Evolutionary conservation across 805 yeast species (phyloP).

Genomic region (Yarrowia osloensis): DNA sequence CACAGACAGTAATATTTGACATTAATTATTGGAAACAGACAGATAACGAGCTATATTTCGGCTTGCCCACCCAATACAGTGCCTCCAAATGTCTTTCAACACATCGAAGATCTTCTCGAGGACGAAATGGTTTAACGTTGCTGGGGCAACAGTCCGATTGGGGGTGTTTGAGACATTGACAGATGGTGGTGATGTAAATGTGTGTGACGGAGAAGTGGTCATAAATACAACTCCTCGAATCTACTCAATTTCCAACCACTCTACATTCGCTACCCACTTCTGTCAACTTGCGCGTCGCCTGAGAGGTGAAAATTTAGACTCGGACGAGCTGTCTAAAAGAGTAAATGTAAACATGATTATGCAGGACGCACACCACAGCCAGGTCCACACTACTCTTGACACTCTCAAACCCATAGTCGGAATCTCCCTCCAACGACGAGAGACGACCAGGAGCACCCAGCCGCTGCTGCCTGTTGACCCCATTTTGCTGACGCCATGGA

Average conservation of each 20-base stretch:
- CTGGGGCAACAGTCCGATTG: not conserved
- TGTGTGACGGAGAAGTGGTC: no score
- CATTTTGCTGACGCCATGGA: no score
- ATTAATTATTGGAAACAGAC: not conserved
- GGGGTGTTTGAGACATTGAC: no score
- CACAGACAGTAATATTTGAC: not conserved
- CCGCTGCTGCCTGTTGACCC: not conserved
- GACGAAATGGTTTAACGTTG: constrained; percentile 4
- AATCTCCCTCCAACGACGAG: not conserved
- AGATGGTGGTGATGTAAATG: no score
- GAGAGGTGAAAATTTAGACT: not conserved
- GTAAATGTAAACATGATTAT: constrained; percentile 29
- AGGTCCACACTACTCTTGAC: not conserved
- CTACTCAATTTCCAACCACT: no score
- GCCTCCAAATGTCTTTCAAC: not conserved
- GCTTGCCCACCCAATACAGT: not conserved
- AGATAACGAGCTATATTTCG: not conserved
- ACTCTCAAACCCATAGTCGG: not conserved
- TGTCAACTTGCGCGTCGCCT: not conserved
- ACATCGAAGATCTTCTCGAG: constrained; percentile 7
- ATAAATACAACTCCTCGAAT: no score
- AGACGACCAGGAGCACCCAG: not conserved
- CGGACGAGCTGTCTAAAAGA: not conserved
- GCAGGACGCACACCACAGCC: constrained; percentile 28
- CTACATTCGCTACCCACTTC: no score